A percentile compares a stretch with the other conserved stretches of the same genome.
phyloP scores from a whole-genome alignment of 2,329 filamentous ascomycete genomes.

The Arachnomyces sp. region DNA sequence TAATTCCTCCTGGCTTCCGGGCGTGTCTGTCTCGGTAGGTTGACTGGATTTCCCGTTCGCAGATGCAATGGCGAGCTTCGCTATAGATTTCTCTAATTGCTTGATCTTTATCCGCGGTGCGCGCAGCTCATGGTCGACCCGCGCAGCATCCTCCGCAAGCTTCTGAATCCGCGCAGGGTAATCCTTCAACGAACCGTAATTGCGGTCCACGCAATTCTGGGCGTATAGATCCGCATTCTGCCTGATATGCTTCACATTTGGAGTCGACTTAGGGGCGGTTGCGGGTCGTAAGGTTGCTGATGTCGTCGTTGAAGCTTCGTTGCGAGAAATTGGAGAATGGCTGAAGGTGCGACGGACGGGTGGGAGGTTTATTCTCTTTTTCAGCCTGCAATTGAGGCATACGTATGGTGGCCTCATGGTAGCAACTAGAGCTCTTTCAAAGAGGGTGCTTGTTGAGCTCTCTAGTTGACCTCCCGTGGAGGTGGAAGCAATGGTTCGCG shows the following conservation, averaged over 20 bases:
- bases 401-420: conserved; percentile 21
- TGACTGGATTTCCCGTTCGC: conserved; percentile 1
- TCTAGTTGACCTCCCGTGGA: neutral
- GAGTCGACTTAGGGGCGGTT: conserved; percentile 66
- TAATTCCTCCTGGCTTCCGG: conserved; percentile 15
- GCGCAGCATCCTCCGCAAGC: conserved; percentile 29
- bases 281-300: conserved; percentile 44
- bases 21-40: neutral
- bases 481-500: neutral
- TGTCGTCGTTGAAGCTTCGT: conserved; percentile 10
- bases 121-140: conserved; percentile 33
- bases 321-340: conserved; percentile 14
- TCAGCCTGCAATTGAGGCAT: conserved; percentile 27
- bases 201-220: conserved; percentile 74
- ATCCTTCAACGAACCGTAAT: conserved; percentile 55
- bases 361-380: conserved; percentile 9
- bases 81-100: conserved; percentile 35
- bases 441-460: neutral
- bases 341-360: conserved; percentile 16
- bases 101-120: conserved; percentile 36
- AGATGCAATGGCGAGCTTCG: conserved; percentile 22
- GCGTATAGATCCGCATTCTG: conserved; percentile 72
- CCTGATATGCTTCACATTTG: conserved; percentile 86
- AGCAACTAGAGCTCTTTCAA: conserved; percentile 15
- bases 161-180: conserved; percentile 45